Evolutionary conservation across 2,329 filamentous ascomycete species (phyloP).

Genomic region (Aspergillus flavus): DNA sequence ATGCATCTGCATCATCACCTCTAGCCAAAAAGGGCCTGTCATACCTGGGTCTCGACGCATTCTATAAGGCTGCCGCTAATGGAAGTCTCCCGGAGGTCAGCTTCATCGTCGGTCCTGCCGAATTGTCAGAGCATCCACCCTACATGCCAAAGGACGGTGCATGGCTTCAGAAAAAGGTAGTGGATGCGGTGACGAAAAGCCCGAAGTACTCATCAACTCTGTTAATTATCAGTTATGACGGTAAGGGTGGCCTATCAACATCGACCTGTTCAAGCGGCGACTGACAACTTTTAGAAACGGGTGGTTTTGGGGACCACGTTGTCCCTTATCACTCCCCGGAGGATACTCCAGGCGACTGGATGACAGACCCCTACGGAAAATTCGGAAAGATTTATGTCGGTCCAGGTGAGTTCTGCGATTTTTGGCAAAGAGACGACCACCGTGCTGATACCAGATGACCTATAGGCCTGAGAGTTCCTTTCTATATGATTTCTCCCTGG

Average conservation of each 20-base stretch:
- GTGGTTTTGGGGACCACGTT: slow-evolving; percentile 59
- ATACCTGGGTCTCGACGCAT: slow-evolving; percentile 51
- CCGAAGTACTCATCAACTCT: slow-evolving; percentile 53
- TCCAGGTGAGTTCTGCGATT: slow-evolving; percentile 32
- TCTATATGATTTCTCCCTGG: slow-evolving; percentile 60
- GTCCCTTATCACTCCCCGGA: slow-evolving; percentile 53
- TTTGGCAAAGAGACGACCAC: not conserved
- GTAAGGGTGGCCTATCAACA: slow-evolving; percentile 24
- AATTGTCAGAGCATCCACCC: slow-evolving; percentile 58
- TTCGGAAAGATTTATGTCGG: slow-evolving; percentile 49
- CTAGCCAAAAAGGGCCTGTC: slow-evolving; percentile 52
- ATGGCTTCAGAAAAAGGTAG: slow-evolving; percentile 58
- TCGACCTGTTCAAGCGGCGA: not conserved
- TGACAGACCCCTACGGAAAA: slow-evolving; percentile 48
- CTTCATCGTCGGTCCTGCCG: slow-evolving; percentile 53
- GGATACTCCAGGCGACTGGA: slow-evolving; percentile 57
- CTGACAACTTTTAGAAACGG: slow-evolving; percentile 46
- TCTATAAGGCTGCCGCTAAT: slow-evolving; percentile 54
- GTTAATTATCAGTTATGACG: slow-evolving; percentile 55
- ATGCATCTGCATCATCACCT: slow-evolving; percentile 43
- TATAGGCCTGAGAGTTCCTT: slow-evolving; percentile 53
- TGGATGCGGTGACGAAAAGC: slow-evolving; percentile 54
- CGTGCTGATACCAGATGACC: not conserved
- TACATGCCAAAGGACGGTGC: slow-evolving; percentile 57
- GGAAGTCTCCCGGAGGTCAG: slow-evolving; percentile 56